Evolutionary conservation across 371 early-diverging fungal species (phyloP).

Genomic region (Choanephora cucurbitarum): DNA sequence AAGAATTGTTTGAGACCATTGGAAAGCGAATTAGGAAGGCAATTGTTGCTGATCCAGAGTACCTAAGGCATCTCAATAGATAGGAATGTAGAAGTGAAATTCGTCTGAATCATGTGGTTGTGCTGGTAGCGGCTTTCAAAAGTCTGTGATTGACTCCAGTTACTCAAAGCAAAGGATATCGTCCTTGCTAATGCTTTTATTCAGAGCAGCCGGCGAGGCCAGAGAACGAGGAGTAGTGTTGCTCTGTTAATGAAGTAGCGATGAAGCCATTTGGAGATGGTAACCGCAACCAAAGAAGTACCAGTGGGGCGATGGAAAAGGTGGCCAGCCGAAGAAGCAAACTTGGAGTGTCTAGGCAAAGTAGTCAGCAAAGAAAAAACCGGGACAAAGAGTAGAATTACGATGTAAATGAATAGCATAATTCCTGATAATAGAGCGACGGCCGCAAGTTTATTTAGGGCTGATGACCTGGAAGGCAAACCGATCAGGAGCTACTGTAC

Average conservation of each 20-base stretch:
- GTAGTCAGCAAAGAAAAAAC: background rate
- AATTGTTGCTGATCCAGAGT: background rate
- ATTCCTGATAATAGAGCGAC: slow-evolving; percentile 5
- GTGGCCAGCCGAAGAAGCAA: background rate
- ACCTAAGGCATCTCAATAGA: background rate
- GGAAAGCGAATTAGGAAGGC: no score
- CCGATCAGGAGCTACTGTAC: no score
- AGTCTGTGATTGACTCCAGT: slow-evolving; percentile 5
- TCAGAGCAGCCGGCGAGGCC: slow-evolving; percentile 12
- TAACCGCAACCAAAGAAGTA: background rate
- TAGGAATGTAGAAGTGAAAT: slow-evolving; percentile 12
- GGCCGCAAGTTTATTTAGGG: background rate
- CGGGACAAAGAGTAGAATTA: background rate
- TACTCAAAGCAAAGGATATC: slow-evolving; percentile 14
- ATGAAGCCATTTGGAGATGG: slow-evolving; percentile 14
- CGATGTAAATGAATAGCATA: background rate
- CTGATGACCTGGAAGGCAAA: no score
- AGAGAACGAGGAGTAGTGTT: slow-evolving; percentile 6
- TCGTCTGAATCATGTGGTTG: slow-evolving; percentile 5
- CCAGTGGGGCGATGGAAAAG: background rate
- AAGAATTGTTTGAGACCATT: no score
- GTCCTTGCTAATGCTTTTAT: slow-evolving; percentile 3
- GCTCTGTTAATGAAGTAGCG: background rate
- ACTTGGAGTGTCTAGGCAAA: background rate
- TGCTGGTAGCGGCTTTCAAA: slow-evolving; percentile 13